Percentiles rank a stretch among this genome's conserved stretches.
These are phyloP conservation scores for Globisporangium middletonii DNA, from an alignment of 352 stramenopile genomes.

Conservation along the genomic window DNA sequence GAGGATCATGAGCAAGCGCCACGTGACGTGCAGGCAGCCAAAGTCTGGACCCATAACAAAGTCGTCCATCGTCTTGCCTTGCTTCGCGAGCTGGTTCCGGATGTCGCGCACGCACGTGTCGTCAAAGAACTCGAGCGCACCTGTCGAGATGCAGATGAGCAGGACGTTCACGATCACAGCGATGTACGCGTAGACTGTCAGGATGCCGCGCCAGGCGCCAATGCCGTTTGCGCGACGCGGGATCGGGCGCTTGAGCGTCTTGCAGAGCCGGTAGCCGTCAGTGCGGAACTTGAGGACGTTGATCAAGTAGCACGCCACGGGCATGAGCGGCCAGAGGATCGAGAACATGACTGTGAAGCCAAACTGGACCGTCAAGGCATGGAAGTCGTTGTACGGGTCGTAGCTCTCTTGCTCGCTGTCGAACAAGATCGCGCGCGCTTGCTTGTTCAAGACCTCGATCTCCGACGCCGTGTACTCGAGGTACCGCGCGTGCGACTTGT, in stretches of 20 bases:
- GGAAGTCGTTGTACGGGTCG: conserved; percentile 74
- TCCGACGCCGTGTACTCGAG: conserved; percentile 52
- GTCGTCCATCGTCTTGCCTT: conserved; percentile 58
- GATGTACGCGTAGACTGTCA: conserved; percentile 55
- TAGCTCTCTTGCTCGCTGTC: conserved; percentile 69
- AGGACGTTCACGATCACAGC: conserved; percentile 67
- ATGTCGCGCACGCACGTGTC: conserved; percentile 51
- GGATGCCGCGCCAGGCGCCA: conserved; percentile 56
- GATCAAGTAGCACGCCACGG: conserved; percentile 63
- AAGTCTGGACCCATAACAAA: conserved; percentile 66
- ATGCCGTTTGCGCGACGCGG: conserved; percentile 69
- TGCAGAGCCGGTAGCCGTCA: conserved; percentile 60
- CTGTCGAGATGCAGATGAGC: conserved; percentile 69
- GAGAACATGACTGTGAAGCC: conserved; percentile 81
- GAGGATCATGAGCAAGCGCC: conserved; percentile 52
- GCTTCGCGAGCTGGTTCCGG: conserved; percentile 43
- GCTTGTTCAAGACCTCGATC: conserved; percentile 62
- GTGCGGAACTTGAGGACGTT: conserved; percentile 64
- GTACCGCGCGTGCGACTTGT: conserved; percentile 61
- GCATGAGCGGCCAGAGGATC: conserved; percentile 74
- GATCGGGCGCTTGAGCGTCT: conserved; percentile 67
- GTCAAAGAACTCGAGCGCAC: conserved; percentile 64
- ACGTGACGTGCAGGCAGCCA: conserved; percentile 50
- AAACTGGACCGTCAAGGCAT: conserved; percentile 62
- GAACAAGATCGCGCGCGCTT: conserved; percentile 63